Base-by-base conservation (phyloP, 768 basidiomycete species). In the Rhodotorula paludigena region DNA sequence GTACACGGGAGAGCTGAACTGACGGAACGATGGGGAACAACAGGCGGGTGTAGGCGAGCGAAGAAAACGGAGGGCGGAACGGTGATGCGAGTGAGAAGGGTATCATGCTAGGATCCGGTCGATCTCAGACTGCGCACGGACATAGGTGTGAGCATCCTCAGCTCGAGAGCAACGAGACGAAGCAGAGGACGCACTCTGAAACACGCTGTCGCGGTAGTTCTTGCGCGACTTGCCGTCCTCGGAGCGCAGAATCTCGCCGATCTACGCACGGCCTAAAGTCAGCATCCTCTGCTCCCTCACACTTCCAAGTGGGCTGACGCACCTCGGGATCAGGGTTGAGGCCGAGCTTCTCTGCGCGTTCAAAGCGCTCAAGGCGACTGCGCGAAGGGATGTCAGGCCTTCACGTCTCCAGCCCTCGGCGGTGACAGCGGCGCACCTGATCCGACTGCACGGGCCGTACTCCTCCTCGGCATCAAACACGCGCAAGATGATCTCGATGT, bases 261-360 rank as follows among this genome's bases (percentile, higher is more conserved):
- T 84, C 91, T 94, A 60, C 8, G 39, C 23, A 18, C 38, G 15
- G 55, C 39, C 35, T 41, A 16, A n/a, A n/a, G 39, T 51, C 63
- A 67, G 20, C 57, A 60, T 59, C 30, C 45, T 61, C 11, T n/a
- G 21, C 21, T 23, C 21, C 5, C 54, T 33, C n/a, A 25, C 44
- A 23, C 32, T 16, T 5, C 25, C 20, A 54, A 41, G 57, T 44
- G 16, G 28, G 28, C 35, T 7, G 8, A 49, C 16, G 64, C 73
- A 88, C 91, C 82, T 91, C 89, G 23, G 76, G 69, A 6, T 91
- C 92, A 21, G 92, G 93, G 54, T 86, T 82, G 28, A 96, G 80
- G 4, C 90, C 90, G 52, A 93, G 81, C 16, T 82, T 82, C 35
- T 86, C 77, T 0, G 93, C 93, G 56, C 92, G 82, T 75, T 92